A percentile compares a stretch with the other conserved stretches of the same genome.
Evolutionary conservation across 2,329 filamentous ascomycete genomes (phyloP).

Genomic region (Cryphonectria parasitica): DNA sequence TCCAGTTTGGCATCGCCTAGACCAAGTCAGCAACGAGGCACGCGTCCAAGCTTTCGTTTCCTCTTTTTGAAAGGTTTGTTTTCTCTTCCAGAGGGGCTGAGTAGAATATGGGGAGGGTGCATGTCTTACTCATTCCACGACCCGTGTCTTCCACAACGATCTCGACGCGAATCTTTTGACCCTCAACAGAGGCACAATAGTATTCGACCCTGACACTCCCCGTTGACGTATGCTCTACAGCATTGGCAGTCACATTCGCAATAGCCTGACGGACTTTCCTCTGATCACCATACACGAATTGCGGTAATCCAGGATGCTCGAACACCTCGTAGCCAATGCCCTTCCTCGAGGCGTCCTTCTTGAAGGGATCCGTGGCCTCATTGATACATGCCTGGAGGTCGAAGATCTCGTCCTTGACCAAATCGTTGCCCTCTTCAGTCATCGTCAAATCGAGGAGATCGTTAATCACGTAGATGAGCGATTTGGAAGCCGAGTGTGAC

Average conservation of each 20-base stretch:
- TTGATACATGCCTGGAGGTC: conserved; percentile 70
- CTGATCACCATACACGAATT: conserved; percentile 75
- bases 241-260: conserved; percentile 82
- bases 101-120: neutral
- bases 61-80: neutral
- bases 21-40: neutral
- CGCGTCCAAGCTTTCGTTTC: neutral
- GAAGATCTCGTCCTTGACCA: conserved; percentile 82
- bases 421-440: conserved; percentile 76
- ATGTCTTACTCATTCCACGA: conserved; percentile 61
- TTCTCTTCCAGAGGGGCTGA: neutral
- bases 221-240: conserved; percentile 73
- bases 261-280: conserved; percentile 81
- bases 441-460: conserved; percentile 88
- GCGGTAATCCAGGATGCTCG: conserved; percentile 70
- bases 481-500: conserved; percentile 90
- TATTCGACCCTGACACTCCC: conserved; percentile 74
- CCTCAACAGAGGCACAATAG: conserved; percentile 60
- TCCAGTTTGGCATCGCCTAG: conserved; percentile 43
- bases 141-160: conserved; percentile 79
- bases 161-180: conserved; percentile 68
- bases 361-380: conserved; percentile 79
- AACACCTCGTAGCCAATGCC: conserved; percentile 70
- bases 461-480: conserved; percentile 91
- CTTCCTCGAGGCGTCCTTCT: conserved; percentile 75